Evolutionary conservation across 2,329 filamentous ascomycete genomes (phyloP).

Genomic region (Sclerotinia subarctica): DNA sequence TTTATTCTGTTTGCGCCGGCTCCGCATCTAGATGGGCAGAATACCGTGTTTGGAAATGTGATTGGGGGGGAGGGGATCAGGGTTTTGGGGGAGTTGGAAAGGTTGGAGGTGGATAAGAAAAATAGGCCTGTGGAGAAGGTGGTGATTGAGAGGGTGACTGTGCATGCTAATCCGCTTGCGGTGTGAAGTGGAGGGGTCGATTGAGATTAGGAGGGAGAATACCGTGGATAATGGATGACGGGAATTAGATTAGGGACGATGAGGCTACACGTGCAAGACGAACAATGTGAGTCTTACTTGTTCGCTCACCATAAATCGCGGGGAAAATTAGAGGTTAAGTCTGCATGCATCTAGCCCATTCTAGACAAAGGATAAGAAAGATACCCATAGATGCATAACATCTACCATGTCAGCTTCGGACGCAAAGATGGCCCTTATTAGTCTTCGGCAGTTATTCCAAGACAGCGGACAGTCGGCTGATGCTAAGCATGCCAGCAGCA

Average conservation of each 20-base stretch:
- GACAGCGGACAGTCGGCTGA: background rate
- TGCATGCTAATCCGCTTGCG: slow-evolving; percentile 51
- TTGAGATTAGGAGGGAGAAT: too few relatives aligned
- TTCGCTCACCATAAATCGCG: background rate
- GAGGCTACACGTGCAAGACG: too few relatives aligned
- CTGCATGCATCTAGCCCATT: background rate
- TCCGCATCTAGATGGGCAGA: slow-evolving; percentile 77
- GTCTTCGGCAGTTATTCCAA: background rate
- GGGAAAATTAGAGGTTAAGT: background rate
- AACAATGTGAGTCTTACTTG: too few relatives aligned
- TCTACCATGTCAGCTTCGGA: background rate
- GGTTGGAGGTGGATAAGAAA: slow-evolving; percentile 73
- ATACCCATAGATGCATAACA: background rate
- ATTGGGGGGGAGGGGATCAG: slow-evolving; percentile 61
- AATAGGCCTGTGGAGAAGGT: slow-evolving; percentile 65
- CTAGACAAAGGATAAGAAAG: background rate
- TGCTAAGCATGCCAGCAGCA: background rate
- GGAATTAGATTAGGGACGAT: too few relatives aligned
- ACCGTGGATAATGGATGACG: background rate
- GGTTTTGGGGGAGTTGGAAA: slow-evolving; percentile 70
- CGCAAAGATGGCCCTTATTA: background rate
- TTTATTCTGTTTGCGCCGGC: slow-evolving; percentile 76
- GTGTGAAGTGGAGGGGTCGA: background rate
- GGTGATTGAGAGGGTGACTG: slow-evolving; percentile 64
- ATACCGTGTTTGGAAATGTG: slow-evolving; percentile 78